phyloP scores from a whole-genome alignment of 495 filamentous ascomycete genomes.

The Oidiodendron maius region DNA sequence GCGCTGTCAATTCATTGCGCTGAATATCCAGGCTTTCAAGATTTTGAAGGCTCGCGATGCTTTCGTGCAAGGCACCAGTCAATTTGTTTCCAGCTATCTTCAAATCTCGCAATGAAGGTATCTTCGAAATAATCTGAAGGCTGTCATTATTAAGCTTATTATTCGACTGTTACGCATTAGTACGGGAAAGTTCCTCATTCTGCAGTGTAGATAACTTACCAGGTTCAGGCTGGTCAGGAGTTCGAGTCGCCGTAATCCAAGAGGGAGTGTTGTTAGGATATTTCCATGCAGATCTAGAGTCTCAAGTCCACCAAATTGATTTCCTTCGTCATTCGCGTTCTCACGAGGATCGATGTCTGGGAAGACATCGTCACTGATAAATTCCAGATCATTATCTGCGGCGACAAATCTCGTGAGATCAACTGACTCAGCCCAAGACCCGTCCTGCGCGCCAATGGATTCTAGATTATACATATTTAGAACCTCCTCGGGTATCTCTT shows the following conservation, averaged over 20 bases:
- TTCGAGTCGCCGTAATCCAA: constrained; percentile 67
- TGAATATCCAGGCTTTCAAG: constrained; percentile 79
- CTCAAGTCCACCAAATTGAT: constrained; percentile 74
- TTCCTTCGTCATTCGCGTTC: constrained; percentile 55
- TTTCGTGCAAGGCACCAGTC: constrained; percentile 52
- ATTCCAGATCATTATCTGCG: constrained; percentile 84
- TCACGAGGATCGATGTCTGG: constrained; percentile 61
- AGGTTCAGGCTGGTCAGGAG: constrained; percentile 76
- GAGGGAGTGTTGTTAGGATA: constrained; percentile 60
- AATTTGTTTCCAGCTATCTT: constrained; percentile 76
- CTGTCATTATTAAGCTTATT: constrained; percentile 69
- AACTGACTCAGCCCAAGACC: constrained; percentile 87
- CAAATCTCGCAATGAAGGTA: constrained; percentile 67
- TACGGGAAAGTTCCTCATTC: neutral
- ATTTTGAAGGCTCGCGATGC: constrained; percentile 51
- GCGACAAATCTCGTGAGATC: constrained; percentile 85
- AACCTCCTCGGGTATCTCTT: constrained; percentile 75
- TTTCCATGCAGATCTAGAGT: constrained; percentile 85
- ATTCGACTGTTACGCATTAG: constrained; percentile 50
- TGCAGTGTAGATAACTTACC: constrained; percentile 31
- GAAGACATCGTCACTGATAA: constrained; percentile 66
- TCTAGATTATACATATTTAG: constrained; percentile 85
- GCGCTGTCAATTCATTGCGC: constrained; percentile 67
- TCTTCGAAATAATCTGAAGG: constrained; percentile 66
- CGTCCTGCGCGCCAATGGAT: constrained; percentile 40